A percentile compares a stretch with the other conserved stretches of the same genome.
Evolutionary conservation across 257 asterid genomes (phyloP).

Genomic region (Fraxinus quadrangulata): DNA sequence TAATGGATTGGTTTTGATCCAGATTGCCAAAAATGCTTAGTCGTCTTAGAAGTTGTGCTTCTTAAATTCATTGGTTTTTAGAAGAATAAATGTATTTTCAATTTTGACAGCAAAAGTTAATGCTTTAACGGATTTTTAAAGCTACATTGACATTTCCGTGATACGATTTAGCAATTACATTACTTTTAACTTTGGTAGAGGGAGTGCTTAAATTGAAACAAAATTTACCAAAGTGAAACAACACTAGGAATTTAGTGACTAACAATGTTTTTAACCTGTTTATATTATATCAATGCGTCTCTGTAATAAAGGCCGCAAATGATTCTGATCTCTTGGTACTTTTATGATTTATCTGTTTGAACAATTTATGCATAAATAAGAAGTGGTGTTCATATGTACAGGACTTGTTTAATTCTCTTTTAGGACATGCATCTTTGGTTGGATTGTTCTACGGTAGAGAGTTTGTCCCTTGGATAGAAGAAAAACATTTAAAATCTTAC

Average conservation of each 20-base stretch:
- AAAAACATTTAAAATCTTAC: background rate
- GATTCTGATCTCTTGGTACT: conserved; percentile 2
- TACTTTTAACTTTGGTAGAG: background rate
- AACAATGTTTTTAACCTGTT: background rate
- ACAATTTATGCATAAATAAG: background rate
- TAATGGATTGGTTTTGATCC: background rate
- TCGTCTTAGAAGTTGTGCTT: background rate
- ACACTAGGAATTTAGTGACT: background rate
- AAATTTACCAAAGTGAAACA: background rate
- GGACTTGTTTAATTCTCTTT: background rate
- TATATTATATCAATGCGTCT: conserved; percentile 11
- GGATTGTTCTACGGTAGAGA: conserved; percentile 16
- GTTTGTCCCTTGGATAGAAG: background rate
- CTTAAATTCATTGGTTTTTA: conserved; percentile 6
- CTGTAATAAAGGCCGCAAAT: conserved; percentile 10
- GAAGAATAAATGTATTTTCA: background rate
- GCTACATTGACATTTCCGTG: background rate
- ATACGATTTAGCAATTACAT: background rate
- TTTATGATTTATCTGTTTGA: background rate
- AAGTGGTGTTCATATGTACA: conserved; percentile 7
- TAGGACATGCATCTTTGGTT: conserved; percentile 2
- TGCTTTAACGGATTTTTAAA: background rate
- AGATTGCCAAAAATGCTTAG: background rate
- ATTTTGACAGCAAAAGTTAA: background rate
- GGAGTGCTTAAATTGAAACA: background rate